A percentile compares a stretch with the other conserved stretches of the same genome.
Evolutionary conservation across 2,329 filamentous ascomycete genomes (phyloP).

Genomic region (Eurotiales sp.): DNA sequence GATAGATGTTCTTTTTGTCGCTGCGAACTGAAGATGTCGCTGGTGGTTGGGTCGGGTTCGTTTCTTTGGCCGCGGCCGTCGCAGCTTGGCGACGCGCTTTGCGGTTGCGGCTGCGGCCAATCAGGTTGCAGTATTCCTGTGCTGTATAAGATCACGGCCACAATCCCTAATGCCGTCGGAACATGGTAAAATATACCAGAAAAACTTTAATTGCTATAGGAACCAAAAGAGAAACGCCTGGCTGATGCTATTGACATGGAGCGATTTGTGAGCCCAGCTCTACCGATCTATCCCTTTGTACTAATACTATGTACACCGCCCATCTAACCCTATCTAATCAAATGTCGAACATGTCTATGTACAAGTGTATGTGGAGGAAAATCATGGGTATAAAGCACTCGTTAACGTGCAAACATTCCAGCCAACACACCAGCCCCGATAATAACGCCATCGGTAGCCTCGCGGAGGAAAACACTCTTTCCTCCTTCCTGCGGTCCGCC

Average conservation of each 20-base stretch:
- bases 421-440: conserved; percentile 49
- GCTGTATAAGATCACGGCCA: no score
- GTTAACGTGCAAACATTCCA: conserved; percentile 33
- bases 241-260: conserved; percentile 71
- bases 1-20: no score
- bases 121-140: background rate
- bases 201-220: no score
- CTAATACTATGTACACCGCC: background rate
- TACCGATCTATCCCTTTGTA: no score
- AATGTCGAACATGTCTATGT: background rate
- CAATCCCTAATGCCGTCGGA: no score
- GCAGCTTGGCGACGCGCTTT: background rate
- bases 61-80: background rate
- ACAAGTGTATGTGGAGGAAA: no score
- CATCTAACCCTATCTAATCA: background rate
- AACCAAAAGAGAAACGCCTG: no score
- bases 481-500: conserved; percentile 34
- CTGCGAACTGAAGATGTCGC: background rate
- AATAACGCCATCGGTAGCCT: conserved; percentile 48
- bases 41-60: conserved; percentile 14
- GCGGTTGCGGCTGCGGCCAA: no score
- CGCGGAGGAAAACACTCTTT: conserved; percentile 45
- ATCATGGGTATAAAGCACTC: no score
- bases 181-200: no score
- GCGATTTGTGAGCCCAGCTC: conserved; percentile 49